Evolutionary conservation across 2,329 filamentous ascomycete species (phyloP).

Genomic region (Calonectria naviculata): DNA sequence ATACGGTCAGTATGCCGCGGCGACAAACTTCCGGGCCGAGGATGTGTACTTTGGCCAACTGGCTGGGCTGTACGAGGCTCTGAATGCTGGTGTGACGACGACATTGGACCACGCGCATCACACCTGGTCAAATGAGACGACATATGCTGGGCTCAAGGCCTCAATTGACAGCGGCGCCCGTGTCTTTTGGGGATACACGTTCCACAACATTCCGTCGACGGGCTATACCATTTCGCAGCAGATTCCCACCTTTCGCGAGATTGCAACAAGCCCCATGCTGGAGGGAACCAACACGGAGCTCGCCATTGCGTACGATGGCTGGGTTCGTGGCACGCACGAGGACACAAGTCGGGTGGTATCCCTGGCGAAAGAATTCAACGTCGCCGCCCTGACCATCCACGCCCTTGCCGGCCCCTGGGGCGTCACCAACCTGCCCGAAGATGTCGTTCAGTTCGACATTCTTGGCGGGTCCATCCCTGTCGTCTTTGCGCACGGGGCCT

Average conservation of each 20-base stretch:
- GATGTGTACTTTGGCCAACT: constrained; percentile 61
- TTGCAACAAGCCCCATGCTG: constrained; percentile 42
- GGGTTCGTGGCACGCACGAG: constrained; percentile 41
- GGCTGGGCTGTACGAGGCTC: constrained; percentile 58
- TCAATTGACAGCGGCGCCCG: constrained; percentile 60
- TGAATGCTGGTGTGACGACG: constrained; percentile 65
- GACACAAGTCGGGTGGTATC: constrained; percentile 45
- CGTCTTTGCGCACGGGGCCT: constrained; percentile 63
- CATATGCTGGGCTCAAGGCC: constrained; percentile 57
- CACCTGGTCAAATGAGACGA: constrained; percentile 55
- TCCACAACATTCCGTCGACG: constrained; percentile 46
- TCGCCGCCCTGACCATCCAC: constrained; percentile 60
- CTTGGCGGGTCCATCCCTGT: constrained; percentile 59
- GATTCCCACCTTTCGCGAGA: constrained; percentile 50
- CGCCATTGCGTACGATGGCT: constrained; percentile 55
- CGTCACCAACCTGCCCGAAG: constrained; percentile 51
- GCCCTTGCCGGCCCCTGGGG: constrained; percentile 53
- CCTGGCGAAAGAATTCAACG: constrained; percentile 50
- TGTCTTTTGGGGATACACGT: constrained; percentile 58
- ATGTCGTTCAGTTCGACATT: constrained; percentile 48
- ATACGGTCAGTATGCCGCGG: constrained; percentile 49
- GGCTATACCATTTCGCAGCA: constrained; percentile 50
- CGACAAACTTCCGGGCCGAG: constrained; percentile 48
- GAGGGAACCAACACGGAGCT: constrained; percentile 47
- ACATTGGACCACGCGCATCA: constrained; percentile 64